Evolutionary conservation across 495 filamentous ascomycete species (phyloP).

Genomic region (Penicillium dipodomyicola): DNA sequence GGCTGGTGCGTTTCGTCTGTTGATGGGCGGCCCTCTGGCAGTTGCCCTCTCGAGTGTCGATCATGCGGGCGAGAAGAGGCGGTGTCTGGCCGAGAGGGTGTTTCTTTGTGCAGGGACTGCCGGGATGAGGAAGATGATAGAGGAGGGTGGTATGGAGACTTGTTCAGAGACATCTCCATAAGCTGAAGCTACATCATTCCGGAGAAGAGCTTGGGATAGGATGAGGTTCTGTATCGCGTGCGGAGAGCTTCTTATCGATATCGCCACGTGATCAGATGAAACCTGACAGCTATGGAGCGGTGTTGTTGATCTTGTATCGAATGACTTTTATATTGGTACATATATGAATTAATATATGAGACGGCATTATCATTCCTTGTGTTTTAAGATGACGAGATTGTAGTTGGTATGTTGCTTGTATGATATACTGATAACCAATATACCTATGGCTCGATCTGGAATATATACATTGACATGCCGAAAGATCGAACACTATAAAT

Average conservation of each 20-base stretch:
- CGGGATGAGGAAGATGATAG: conserved; percentile 34
- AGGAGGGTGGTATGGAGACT: conserved; percentile 15
- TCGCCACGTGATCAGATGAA: conserved; percentile 11
- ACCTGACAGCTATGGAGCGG: background rate
- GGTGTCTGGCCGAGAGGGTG: conserved; percentile 2
- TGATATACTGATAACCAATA: background rate
- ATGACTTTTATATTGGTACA: background rate
- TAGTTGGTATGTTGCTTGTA: background rate
- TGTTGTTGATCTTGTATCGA: background rate
- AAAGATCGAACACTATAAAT: background rate
- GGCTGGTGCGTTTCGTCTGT: conserved; percentile 14
- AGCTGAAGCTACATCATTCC: conserved; percentile 34
- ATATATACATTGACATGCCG: background rate
- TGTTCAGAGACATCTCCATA: conserved; percentile 40
- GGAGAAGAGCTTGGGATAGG: conserved; percentile 18
- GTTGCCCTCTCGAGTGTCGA: conserved; percentile 17
- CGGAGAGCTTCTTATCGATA: conserved; percentile 31
- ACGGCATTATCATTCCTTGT: background rate
- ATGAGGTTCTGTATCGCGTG: conserved; percentile 21
- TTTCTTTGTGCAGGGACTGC: conserved; percentile 26
- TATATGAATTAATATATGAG: background rate
- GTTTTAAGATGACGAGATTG: no score
- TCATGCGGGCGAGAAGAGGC: conserved; percentile 27
- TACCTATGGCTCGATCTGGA: background rate
- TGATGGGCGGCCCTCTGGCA: conserved; percentile 15